Evolutionary conservation across 2,329 filamentous ascomycete genomes (phyloP).

Genomic region (Tolypocladium album): DNA sequence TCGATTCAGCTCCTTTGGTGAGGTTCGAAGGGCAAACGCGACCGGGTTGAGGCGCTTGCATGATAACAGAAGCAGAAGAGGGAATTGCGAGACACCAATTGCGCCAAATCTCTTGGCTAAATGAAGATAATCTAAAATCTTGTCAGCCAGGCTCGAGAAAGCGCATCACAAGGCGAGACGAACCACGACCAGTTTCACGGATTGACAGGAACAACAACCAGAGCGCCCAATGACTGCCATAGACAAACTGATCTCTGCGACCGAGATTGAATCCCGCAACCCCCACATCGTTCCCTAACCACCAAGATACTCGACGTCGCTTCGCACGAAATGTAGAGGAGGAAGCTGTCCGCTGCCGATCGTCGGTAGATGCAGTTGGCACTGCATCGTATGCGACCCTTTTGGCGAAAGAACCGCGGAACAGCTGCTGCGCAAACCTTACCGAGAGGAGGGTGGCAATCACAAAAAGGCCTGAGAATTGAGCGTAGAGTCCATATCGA

Average conservation of each 20-base stretch:
- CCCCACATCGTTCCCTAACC: neutral
- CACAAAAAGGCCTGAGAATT: neutral
- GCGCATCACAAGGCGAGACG: neutral
- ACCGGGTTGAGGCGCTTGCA: neutral
- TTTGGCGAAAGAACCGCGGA: neutral
- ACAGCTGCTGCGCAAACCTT: neutral
- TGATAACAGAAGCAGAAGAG: neutral
- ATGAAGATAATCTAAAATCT: neutral
- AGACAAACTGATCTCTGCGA: neutral
- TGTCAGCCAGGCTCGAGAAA: neutral
- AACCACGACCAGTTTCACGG: neutral
- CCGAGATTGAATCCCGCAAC: neutral
- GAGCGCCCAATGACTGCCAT: neutral
- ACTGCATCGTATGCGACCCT: neutral
- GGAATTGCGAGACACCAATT: neutral
- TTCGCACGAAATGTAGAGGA: neutral
- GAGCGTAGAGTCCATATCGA: neutral
- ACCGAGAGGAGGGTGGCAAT: neutral
- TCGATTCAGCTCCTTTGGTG: neutral
- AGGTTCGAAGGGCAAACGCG: neutral
- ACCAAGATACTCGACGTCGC: neutral
- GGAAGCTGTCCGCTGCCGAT: neutral
- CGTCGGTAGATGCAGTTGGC: neutral
- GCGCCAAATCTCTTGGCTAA: neutral
- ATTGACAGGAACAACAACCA: neutral